Conservation (phyloP, 441 rosid species). For the Raphanus hybrid region DNA sequence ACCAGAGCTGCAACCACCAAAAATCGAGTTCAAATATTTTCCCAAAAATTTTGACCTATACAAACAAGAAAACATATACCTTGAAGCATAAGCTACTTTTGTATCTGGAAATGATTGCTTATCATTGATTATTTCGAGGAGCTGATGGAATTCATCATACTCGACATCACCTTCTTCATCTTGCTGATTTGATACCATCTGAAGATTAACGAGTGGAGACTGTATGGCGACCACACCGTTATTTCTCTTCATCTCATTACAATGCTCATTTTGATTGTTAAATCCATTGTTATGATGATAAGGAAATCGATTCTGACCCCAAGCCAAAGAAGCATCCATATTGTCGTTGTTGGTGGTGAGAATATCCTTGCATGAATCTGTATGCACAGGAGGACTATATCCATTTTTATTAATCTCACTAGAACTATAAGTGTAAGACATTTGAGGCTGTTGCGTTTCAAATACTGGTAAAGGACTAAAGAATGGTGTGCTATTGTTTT, state of each 20-base stretch:
- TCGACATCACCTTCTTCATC: conserved; percentile 46
- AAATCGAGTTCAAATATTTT: background rate
- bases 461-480: conserved; percentile 36
- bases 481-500: conserved; percentile 29
- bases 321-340: background rate
- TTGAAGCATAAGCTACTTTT: conserved; percentile 65
- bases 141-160: conserved; percentile 76
- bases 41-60: background rate
- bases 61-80: conserved; percentile 45
- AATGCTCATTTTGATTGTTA: conserved; percentile 44
- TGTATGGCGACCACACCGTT: conserved; percentile 53
- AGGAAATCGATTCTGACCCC: conserved; percentile 35
- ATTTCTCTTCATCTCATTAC: conserved; percentile 24
- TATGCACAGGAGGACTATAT: conserved; percentile 43
- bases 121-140: conserved; percentile 76
- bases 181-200: conserved; percentile 52
- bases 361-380: conserved; percentile 53
- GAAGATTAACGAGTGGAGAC: conserved; percentile 55
- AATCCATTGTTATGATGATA: conserved; percentile 43
- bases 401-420: conserved; percentile 33
- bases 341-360: background rate
- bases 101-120: conserved; percentile 71
- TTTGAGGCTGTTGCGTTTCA: conserved; percentile 38
- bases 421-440: conserved; percentile 47
- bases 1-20: conserved; percentile 60